A percentile compares a stretch with the other conserved stretches of the same genome.
These are phyloP conservation scores for Fusarium floridanum DNA, from an alignment of 2,329 filamentous ascomycete genomes.

Conservation along the genomic window DNA sequence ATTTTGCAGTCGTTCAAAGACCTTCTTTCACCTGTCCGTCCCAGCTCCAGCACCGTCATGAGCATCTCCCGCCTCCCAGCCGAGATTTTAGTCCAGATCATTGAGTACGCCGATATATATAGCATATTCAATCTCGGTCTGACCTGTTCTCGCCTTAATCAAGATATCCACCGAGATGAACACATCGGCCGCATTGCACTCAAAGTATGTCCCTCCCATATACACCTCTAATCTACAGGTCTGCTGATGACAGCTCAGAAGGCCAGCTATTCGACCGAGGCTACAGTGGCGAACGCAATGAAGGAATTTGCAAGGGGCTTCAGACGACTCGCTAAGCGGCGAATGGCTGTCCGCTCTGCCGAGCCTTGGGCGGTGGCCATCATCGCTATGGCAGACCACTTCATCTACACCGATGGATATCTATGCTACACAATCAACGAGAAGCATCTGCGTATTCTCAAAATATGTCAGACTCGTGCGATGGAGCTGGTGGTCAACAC, in stretches of 20 bases:
- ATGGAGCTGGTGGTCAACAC: slow-evolving; percentile 69
- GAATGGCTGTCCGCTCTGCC: slow-evolving; percentile 70
- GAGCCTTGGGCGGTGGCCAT: slow-evolving; percentile 73
- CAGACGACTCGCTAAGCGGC: slow-evolving; percentile 70
- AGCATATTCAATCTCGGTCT: slow-evolving; percentile 70
- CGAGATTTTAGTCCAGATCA: slow-evolving; percentile 72
- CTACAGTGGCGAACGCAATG: slow-evolving; percentile 31
- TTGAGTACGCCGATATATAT: slow-evolving; percentile 66
- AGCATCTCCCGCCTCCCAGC: slow-evolving; percentile 64
- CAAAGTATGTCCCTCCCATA: slow-evolving; percentile 59
- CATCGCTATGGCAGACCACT: slow-evolving; percentile 70
- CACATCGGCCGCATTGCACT: slow-evolving; percentile 68
- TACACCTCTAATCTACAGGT: slow-evolving; percentile 1
- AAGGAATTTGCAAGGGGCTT: slow-evolving; percentile 52
- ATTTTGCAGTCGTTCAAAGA: neutral
- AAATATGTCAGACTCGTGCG: slow-evolving; percentile 63
- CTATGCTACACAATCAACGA: slow-evolving; percentile 70
- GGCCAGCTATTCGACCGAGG: slow-evolving; percentile 39
- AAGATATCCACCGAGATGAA: slow-evolving; percentile 62
- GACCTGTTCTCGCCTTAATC: slow-evolving; percentile 64
- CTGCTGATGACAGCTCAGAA: slow-evolving; percentile 40
- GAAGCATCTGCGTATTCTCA: slow-evolving; percentile 66
- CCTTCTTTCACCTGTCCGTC: neutral
- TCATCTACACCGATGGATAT: slow-evolving; percentile 72
- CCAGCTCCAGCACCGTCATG: slow-evolving; percentile 51